A percentile compares a stretch with the other conserved stretches of the same genome.
Conservation (phyloP, 208 protist species). For the Leishmania lainsoni region DNA sequence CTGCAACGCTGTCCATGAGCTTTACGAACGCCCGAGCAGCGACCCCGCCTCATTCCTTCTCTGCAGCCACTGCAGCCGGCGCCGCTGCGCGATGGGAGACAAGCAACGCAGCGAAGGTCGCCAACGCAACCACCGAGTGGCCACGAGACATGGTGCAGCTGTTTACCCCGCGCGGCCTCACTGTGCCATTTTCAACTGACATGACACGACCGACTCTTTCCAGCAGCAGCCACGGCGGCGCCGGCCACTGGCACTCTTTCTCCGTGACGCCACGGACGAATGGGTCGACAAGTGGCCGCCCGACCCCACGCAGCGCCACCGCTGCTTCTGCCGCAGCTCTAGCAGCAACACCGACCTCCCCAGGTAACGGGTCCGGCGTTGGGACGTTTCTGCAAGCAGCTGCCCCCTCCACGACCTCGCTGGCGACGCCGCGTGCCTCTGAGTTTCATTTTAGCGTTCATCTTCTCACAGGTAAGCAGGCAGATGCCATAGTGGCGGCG, state of each 20-base stretch:
- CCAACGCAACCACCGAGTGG: conserved; percentile 38
- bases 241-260: background rate
- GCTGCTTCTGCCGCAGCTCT: background rate
- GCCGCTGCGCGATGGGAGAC: background rate
- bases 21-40: background rate
- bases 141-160: conserved; percentile 45
- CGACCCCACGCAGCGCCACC: conserved; percentile 21
- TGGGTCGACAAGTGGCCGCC: conserved; percentile 22
- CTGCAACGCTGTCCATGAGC: background rate
- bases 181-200: conserved; percentile 46
- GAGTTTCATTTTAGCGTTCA: conserved; percentile 75
- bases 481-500: conserved; percentile 57
- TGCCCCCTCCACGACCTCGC: conserved; percentile 11
- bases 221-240: conserved; percentile 1
- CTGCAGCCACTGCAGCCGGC: background rate
- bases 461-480: conserved; percentile 60
- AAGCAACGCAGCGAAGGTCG: conserved; percentile 12
- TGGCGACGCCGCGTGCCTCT: conserved; percentile 11
- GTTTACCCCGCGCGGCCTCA: conserved; percentile 74
- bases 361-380: background rate
- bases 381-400: background rate
- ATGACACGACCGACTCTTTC: conserved; percentile 28
- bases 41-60: background rate
- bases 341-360: background rate
- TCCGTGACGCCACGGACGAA: conserved; percentile 27